A percentile compares a stretch with the other conserved stretches of the same genome.
Conservation (phyloP, 345 rosid species). For the Lepidium africanum region DNA sequence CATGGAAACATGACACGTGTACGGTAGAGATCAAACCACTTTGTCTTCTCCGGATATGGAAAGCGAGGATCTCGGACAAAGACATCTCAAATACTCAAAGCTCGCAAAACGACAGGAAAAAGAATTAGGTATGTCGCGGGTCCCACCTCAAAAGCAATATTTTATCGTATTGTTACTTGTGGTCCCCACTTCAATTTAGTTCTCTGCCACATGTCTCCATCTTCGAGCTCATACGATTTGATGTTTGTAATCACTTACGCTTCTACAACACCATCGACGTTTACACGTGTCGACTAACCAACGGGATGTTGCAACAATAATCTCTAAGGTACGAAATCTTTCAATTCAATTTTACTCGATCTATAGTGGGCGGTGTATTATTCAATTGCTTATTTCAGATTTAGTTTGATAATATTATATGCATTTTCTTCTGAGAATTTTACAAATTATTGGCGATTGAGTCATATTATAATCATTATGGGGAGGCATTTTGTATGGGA, state of each 20-base stretch:
- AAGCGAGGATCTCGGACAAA: slow-evolving; percentile 26
- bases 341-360: slow-evolving; percentile 19
- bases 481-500: slow-evolving; percentile 17
- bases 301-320: background rate
- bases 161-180: slow-evolving; percentile 19
- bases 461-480: background rate
- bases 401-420: background rate
- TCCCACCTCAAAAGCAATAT: slow-evolving; percentile 23
- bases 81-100: slow-evolving; percentile 9
- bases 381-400: background rate
- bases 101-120: slow-evolving; percentile 14
- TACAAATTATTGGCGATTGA: slow-evolving; percentile 24
- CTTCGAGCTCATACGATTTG: background rate
- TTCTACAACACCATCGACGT: slow-evolving; percentile 4
- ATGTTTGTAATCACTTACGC: slow-evolving; percentile 6
- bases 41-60: slow-evolving; percentile 20
- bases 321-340: slow-evolving; percentile 18
- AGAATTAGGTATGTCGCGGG: slow-evolving; percentile 1
- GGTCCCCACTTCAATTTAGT: background rate
- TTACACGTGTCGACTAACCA: slow-evolving; percentile 11
- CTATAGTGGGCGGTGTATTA: slow-evolving; percentile 14
- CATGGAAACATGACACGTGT: slow-evolving; percentile 2
- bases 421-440: background rate
- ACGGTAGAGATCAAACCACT: slow-evolving; percentile 4
- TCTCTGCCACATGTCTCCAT: slow-evolving; percentile 18